Percentiles rank a stretch among this genome's conserved stretches.
Evolutionary conservation across 495 filamentous ascomycete genomes (phyloP).

Genomic region (Polyplosphaeria fusca): DNA sequence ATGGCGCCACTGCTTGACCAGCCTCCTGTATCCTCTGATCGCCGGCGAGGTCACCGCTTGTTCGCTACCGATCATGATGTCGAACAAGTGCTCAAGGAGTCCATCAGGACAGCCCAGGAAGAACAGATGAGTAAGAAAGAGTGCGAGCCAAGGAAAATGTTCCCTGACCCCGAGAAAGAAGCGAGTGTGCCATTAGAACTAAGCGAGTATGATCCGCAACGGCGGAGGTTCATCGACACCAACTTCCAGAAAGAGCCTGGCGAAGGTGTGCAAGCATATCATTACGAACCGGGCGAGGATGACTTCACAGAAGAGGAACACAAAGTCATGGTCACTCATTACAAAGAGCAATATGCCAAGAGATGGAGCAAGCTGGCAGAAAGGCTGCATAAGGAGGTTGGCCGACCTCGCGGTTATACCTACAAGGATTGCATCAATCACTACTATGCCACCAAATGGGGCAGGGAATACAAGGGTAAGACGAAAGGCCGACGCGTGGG

Average conservation of each 20-base stretch:
- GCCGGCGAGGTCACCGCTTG: slow-evolving; percentile 14
- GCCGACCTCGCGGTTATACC: slow-evolving; percentile 57
- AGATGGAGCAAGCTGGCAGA: slow-evolving; percentile 88
- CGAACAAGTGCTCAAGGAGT: slow-evolving; percentile 71
- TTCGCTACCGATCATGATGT: slow-evolving; percentile 63
- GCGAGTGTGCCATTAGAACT: slow-evolving; percentile 81
- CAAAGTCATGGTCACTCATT: slow-evolving; percentile 71
- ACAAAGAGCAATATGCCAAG: slow-evolving; percentile 68
- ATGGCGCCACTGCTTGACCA: slow-evolving; percentile 16
- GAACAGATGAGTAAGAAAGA: slow-evolving; percentile 63
- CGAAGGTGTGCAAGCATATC: slow-evolving; percentile 65
- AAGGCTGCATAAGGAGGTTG: slow-evolving; percentile 49
- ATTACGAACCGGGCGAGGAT: slow-evolving; percentile 71
- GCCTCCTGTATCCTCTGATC: slow-evolving; percentile 5
- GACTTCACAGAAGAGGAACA: slow-evolving; percentile 82
- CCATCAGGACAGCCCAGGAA: slow-evolving; percentile 70
- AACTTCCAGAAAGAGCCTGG: slow-evolving; percentile 67
- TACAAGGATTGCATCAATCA: slow-evolving; percentile 88
- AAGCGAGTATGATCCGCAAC: slow-evolving; percentile 30
- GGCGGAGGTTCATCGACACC: slow-evolving; percentile 62
- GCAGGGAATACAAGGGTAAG: slow-evolving; percentile 79
- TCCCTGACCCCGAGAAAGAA: slow-evolving; percentile 76
- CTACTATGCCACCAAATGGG: slow-evolving; percentile 91
- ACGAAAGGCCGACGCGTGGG: slow-evolving; percentile 66
- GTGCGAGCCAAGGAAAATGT: slow-evolving; percentile 61